Evolutionary conservation across 371 early-diverging fungal genomes (phyloP), one percentile per base, ranked within the genome.

Genomic region (Mucor piriformis): DNA sequence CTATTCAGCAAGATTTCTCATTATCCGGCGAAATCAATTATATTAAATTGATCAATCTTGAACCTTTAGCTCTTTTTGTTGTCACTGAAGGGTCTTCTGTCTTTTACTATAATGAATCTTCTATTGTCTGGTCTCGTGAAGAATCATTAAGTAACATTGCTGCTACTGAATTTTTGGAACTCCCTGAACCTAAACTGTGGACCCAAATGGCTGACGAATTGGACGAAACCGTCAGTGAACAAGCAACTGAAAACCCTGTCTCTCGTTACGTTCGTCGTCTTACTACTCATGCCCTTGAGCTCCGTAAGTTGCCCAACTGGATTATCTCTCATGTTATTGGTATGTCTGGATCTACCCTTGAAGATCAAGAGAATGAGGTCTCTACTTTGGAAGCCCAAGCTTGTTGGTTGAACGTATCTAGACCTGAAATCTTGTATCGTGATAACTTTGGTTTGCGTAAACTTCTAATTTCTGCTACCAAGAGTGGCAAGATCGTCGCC

Each of bases 391-490:
- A 60, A 11, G 67, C 75, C 5, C 76, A 76, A 57, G 48, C 67
- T 2, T 80, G 73, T 16, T 65, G 61, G 63, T 60, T 60, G 15
- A 61, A 66, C 44, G n/a, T 35, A 12, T 33, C 70, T 4, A 6
- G 21, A 6, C 55, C 61, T 21, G 62, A 68, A 47, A 62, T 66
- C 4, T 62, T 85, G 1, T 81, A 83, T 34, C 82, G 90, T 10
- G 96, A 95, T 62, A 78, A 83, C 55, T 91, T 92, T 76, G 96
- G 96, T 5, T 73, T 95, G 60, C 87, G 91, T 54, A 95, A 96
- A 71, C 75, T 96, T 8, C 61, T 92, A 37, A 70, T 97, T 20
- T 88, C 93, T 54, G 88, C 82, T 16, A 84, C 95, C 6, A 55
- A 64, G 6, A 87, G 84, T 3, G 96, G 95, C 59, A 91, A 92